Evolutionary conservation across 1,284 basidiomycete species (phyloP), one percentile per base, ranked within the genome.

Genomic region (Schizophyllum amplum): DNA sequence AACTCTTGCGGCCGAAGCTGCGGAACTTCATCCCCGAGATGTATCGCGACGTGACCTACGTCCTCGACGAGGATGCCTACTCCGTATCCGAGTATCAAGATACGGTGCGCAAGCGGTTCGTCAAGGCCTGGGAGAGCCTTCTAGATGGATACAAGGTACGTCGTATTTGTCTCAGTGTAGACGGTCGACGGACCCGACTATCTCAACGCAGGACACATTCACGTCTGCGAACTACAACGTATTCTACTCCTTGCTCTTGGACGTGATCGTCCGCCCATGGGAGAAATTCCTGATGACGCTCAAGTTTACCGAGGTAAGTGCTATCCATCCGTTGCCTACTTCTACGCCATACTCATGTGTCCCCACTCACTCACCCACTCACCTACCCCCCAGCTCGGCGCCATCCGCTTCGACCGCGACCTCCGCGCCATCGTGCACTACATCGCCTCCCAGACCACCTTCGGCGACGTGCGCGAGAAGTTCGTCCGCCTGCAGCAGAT

Each of bases 331-430:
- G n/a, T 24, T 24, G 48, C 5, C 22, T 21, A 5, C 48, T 9
- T 1, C 33, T 52, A 27, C 9, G 6, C 50, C 55, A 54, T 23
- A n/a, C 55, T 50, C 56, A 52, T n/a, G n/a, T n/a, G n/a, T n/a
- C n/a, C n/a, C n/a, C n/a, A n/a, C n/a, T n/a, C n/a, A n/a, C n/a
- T n/a, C n/a, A n/a, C n/a, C n/a, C n/a, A n/a, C n/a, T n/a, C n/a
- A n/a, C n/a, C 52, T 48, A 53, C 52, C 55, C 33, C 62, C 13
- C 17, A 97, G 90, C 82, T 98, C 54, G 97, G 97, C n/a, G 95
- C 95, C 1, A 88, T 99, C 59, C 89, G 94, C 15, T 97, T 98
- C 68, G 97, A 99, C 67, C 85, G 91, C 25, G 97, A 99, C 69
- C 73, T 99, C 47, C 82, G 97, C 33, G 82, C 90, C 1, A 81